Base-by-base conservation (phyloP, 352 stramenopile genomes). In the Saprolegnia parasitica region DNA sequence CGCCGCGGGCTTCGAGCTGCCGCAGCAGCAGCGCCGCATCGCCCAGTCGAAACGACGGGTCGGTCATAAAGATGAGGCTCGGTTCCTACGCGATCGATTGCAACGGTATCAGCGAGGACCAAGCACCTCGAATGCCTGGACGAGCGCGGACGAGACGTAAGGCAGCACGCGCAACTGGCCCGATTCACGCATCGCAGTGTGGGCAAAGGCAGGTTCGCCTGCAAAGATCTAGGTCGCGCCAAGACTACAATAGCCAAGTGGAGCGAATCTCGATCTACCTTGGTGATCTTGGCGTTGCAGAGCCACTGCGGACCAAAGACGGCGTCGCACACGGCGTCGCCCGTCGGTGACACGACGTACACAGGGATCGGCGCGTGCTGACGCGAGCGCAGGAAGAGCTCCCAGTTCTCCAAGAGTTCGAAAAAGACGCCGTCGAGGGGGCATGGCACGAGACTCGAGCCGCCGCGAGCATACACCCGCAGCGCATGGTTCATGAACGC, bases 221-320 rank as follows among this genome's bases (percentile, higher is more conserved):
- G 75, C 78, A 47, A 88, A 93, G 18, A 93, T 61, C 54, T 68
- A 61, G 15, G 11, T 23, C 6, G 16, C 0, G 35, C 10, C 40
- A 20, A 29, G 10, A 15, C 11, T 62, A 1, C 13, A 58, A 45
- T 23, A n/a, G 55, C 10, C 20, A 35, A 8, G 32, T n/a, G 15
- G 39, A 46, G 39, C 39, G 8, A 15, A 15, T 16, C 39, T 29
- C 15, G 20, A 40, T 21, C 13, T 5, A 68, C 62, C 50, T 88
- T 89, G 24, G 91, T 83, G 18, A 87, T 78, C 56, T 92, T 93
- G 70, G 92, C 92, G 65, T 95, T 80, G 63, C 84, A 92, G 4
- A 95, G 72, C 79, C 87, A 95, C 72, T 95, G 85, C 5, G 87
- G 77, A 3, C 83, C 87, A 5, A 71, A 71, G 37, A 89, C 73